A percentile compares a stretch with the other conserved stretches of the same genome.
phyloP scores from a whole-genome alignment of 2,329 filamentous ascomycete genomes.

The Corniculantispora saksenae region DNA sequence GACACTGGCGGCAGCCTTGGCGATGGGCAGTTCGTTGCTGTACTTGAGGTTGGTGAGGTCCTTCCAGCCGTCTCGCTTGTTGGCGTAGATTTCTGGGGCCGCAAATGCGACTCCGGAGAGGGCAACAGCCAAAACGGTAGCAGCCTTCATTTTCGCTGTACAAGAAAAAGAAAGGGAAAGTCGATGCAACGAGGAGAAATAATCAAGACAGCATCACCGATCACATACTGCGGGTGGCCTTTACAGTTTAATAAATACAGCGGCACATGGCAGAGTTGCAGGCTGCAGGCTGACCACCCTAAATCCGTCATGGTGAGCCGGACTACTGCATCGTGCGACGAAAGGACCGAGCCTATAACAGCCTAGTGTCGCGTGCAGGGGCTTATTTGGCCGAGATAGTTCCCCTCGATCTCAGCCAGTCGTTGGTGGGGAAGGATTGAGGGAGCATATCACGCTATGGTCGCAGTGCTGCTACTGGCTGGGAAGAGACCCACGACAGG shows the following conservation, averaged over 20 bases:
- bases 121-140: background rate
- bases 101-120: conserved; percentile 5
- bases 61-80: background rate
- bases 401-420: conserved; percentile 7
- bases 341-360: conserved; percentile 6
- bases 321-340: background rate
- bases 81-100: background rate
- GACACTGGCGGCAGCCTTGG: background rate
- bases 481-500: background rate
- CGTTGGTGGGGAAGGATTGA: background rate
- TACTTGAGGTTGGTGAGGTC: conserved; percentile 11
- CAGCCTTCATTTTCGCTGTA: conserved; percentile 3
- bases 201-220: background rate
- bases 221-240: background rate
- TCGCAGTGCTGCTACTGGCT: background rate
- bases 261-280: background rate
- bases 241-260: background rate
- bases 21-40: background rate
- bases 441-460: background rate
- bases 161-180: background rate
- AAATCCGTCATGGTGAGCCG: background rate
- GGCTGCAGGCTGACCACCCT: conserved; percentile 3
- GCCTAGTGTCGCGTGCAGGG: conserved; percentile 3
- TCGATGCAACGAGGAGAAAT: background rate
- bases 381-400: conserved; percentile 10